These are phyloP conservation scores for Solanum hybrid DNA, from an alignment of 305 asterid species.

Conservation along the genomic window DNA sequence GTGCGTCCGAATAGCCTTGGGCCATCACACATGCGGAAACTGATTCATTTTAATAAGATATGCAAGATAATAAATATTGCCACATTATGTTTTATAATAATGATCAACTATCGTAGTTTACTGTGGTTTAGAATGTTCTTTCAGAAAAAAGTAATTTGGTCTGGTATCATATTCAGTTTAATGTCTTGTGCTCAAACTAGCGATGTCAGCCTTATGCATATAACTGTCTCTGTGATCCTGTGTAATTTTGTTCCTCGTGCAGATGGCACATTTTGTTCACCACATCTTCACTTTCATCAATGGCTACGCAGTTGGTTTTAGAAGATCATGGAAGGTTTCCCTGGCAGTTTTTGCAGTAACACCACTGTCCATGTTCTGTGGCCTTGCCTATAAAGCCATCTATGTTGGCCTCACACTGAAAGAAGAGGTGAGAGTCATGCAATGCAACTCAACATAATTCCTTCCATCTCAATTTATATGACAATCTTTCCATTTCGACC, in stretches of 20 bases:
- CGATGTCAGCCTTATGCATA: neutral
- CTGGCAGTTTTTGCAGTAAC: constrained; percentile 75
- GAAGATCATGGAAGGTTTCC: constrained; percentile 59
- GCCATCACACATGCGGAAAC: neutral
- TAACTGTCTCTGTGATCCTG: neutral
- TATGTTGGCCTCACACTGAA: constrained; percentile 70
- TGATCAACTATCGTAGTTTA: neutral
- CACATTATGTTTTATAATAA: neutral
- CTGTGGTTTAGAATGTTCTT: neutral
- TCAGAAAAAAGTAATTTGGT: neutral
- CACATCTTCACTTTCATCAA: constrained; percentile 73
- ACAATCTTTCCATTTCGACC: neutral
- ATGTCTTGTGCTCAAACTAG: neutral
- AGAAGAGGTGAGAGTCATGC: constrained; percentile 54
- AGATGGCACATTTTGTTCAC: constrained; percentile 85
- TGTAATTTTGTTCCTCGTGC: constrained; percentile 17
- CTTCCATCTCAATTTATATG: neutral
- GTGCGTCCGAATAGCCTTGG: neutral
- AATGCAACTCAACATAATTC: neutral
- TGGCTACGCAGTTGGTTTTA: constrained; percentile 64
- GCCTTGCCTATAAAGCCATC: constrained; percentile 69
- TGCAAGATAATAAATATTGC: neutral
- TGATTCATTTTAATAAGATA: neutral
- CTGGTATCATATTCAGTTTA: neutral
- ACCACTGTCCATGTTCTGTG: constrained; percentile 76